Evolutionary conservation across 78 protist genomes (phyloP).

Genomic region (Dictyostelium discoideum): dicty_2.7 NC_007088.5:6404501-6405000

Average conservation of each 20-base stretch:
- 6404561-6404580: constrained; percentile 73
- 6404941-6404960: background rate
- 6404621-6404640: constrained; percentile 77
- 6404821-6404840: background rate
- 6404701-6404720: constrained; percentile 48
- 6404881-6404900: background rate
- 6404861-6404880: background rate
- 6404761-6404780: background rate
- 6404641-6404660: constrained; percentile 40
- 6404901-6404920: background rate
- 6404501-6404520: constrained; percentile 51
- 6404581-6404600: constrained; percentile 59
- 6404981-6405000: background rate
- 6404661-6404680: constrained; percentile 26
- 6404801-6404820: background rate
- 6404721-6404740: constrained; percentile 23
- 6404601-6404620: constrained; percentile 49
- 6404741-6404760: background rate
- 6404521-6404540: constrained; percentile 45
- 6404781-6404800: too few relatives aligned
- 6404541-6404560: constrained; percentile 50
- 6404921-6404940: background rate
- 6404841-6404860: background rate
- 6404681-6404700: constrained; percentile 11
- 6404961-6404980: background rate